A percentile compares a stretch with the other conserved stretches of the same genome.
Evolutionary conservation across 106 monocot genomes (phyloP).

Genomic region (Ottelia alismoides): DNA sequence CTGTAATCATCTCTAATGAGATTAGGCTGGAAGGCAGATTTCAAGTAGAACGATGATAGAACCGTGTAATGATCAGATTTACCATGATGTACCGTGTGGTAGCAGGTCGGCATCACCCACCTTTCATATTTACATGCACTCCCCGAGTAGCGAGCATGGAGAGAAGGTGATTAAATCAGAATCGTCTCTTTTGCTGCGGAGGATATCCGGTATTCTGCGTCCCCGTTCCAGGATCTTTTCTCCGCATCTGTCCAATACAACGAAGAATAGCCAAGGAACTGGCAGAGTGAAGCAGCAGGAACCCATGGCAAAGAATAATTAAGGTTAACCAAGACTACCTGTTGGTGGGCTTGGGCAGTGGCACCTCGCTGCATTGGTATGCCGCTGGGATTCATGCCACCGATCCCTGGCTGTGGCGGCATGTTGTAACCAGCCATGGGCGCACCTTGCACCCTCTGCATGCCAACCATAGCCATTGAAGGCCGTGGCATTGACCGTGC

Average conservation of each 20-base stretch:
- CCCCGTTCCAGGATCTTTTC: slow-evolving; percentile 81
- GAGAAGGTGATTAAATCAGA: too few species aligned
- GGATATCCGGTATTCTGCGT: slow-evolving; percentile 86
- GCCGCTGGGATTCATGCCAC: slow-evolving; percentile 43
- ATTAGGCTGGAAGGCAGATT: too few species aligned
- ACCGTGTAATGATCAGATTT: too few species aligned
- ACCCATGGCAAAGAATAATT: too few species aligned
- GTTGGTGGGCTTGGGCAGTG: slow-evolving; percentile 46
- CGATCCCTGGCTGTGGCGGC: slow-evolving; percentile 48
- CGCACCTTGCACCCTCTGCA: slow-evolving; percentile 51
- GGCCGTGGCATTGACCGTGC: slow-evolving; percentile 43
- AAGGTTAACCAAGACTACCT: slow-evolving; percentile 22
- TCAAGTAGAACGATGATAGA: too few species aligned
- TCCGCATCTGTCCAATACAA: slow-evolving; percentile 39
- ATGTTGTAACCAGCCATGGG: slow-evolving; percentile 52
- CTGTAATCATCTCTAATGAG: too few species aligned
- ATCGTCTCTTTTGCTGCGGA: slow-evolving; percentile 70
- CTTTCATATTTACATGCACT: too few species aligned
- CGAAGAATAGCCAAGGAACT: not conserved
- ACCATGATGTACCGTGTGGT: too few species aligned
- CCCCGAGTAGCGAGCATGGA: too few species aligned
- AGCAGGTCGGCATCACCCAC: too few species aligned
- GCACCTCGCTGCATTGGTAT: slow-evolving; percentile 63
- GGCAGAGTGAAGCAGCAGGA: too few species aligned
- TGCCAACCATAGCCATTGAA: slow-evolving; percentile 50